Evolutionary conservation across 768 basidiomycete genomes (phyloP), one percentile per base, ranked within the genome.

Genomic region (Mycena amicta): DNA sequence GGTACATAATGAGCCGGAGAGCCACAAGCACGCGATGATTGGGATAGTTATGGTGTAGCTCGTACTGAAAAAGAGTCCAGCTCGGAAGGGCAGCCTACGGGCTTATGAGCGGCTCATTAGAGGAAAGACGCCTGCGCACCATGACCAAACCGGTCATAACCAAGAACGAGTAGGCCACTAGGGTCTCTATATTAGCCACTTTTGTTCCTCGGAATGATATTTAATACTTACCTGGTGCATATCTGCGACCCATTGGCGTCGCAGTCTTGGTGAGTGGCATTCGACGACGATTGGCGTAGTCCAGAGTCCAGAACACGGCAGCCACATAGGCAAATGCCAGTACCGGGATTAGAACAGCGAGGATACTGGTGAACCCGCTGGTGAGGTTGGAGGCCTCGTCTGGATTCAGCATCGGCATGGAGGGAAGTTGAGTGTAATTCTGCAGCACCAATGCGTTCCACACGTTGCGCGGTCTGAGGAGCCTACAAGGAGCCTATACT

Each of bases 31-130:
- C 72, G 33, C 71, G 69, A 3, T 68, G n/a, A 62, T 79, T 78
- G 2, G 86, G 84, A 57, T 77, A 81, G 43, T 83, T 84, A 47
- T 77, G 66, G 50, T 82, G 79, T 68, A 79, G 79, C 28, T 73
- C 72, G 69, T 81, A 86, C 66, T 87, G 84, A 4, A 84, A 67
- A 27, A 86, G 67, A 50, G 88, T 71, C 86, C 86, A 88, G 62
- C 78, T 82, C 46, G 83, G 71, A 37, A 83, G 71, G 3, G 84
- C 83, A 22, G 82, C 69, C 86, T 83, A 61, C n/a, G n/a, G n/a
- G n/a, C n/a, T n/a, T n/a, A n/a, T n/a, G n/a, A n/a, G n/a, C n/a
- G n/a, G n/a, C n/a, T n/a, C n/a, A n/a, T n/a, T n/a, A n/a, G n/a
- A n/a, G n/a, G 29, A 29, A 15, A 52, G 13, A 4, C 16, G 57